phyloP scores from a whole-genome alignment of 2,329 filamentous ascomycete species.

The Beauveria rudraprayagi region DNA sequence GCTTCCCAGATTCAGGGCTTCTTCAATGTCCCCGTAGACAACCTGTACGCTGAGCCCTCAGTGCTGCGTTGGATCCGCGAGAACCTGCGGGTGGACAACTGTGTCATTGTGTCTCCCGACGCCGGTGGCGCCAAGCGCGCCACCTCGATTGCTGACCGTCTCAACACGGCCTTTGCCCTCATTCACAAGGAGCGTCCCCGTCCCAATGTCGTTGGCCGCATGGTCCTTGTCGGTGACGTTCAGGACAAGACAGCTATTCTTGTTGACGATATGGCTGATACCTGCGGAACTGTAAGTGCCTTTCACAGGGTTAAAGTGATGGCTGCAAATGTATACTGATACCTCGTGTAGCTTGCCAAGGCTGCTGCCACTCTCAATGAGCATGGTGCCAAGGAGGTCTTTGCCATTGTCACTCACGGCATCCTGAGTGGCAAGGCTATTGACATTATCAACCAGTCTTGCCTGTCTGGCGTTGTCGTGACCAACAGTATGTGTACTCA shows the following conservation, averaged over 20 bases:
- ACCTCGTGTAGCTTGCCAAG: slow-evolving; percentile 48
- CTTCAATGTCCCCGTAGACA: slow-evolving; percentile 71
- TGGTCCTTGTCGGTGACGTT: slow-evolving; percentile 92
- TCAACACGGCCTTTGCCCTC: slow-evolving; percentile 84
- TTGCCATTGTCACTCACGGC: slow-evolving; percentile 92
- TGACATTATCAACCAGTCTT: slow-evolving; percentile 72
- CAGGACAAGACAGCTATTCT: slow-evolving; percentile 87
- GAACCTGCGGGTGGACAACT: slow-evolving; percentile 72
- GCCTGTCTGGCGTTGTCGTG: slow-evolving; percentile 71
- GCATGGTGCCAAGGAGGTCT: slow-evolving; percentile 78
- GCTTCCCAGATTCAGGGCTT: slow-evolving; percentile 93
- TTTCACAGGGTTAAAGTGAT: not conserved
- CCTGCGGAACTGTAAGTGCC: slow-evolving; percentile 62
- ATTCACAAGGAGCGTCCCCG: slow-evolving; percentile 95
- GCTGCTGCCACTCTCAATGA: slow-evolving; percentile 82
- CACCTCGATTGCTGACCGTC: slow-evolving; percentile 83
- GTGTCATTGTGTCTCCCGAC: slow-evolving; percentile 90
- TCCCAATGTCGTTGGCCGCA: slow-evolving; percentile 78
- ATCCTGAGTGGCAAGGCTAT: slow-evolving; percentile 86
- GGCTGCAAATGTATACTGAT: slow-evolving; percentile 9
- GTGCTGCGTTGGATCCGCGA: slow-evolving; percentile 87
- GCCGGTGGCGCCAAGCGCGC: slow-evolving; percentile 91
- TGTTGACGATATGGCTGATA: slow-evolving; percentile 97
- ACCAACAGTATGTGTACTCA: slow-evolving; percentile 61
- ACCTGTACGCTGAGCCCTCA: slow-evolving; percentile 89